Base-by-base conservation (phyloP, 192 early-diverging fungal species). In the Backusella circina region DNA sequence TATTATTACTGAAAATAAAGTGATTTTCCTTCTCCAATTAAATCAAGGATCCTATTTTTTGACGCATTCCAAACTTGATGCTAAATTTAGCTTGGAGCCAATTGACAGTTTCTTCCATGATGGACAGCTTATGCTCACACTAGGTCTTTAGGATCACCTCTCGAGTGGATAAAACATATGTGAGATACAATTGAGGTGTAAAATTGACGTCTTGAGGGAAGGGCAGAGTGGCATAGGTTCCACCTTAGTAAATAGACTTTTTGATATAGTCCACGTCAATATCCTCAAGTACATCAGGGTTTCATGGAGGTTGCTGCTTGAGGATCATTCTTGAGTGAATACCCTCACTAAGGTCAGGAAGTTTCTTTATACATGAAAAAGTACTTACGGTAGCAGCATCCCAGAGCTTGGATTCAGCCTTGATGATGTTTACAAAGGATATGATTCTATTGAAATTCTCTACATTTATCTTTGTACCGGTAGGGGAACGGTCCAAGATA, bases 341-440 rank as follows among this genome's bases (percentile, higher is more conserved):
- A 9, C 98, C 96, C 86, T 96, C 95, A 57, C 84, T 77, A 81
- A 99, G 96, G 78, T 98, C 96, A 67, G 86, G 89, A 2, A 85
- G 87, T 18, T 44, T 64, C 85, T 88, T 51, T 21, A 78, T 31
- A 36, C 54, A 30, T 44, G n/a, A 35, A 73, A 15, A 21, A 68
- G 1, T 31, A 35, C 64, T 75, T 68, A 72, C 75, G 23, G 97
- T 80, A 51, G 93, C 90, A 72, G 88, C 86, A 72, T 93, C 90
- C 35, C 85, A 92, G 38, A 97, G 80, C 7, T 84, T 85, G 75
- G 93, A 92, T 82, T 99, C 98, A 88, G 95, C 89, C 39, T 86
- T 74, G 75, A 98, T 92, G 70, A 93, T 93, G 72, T 92, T 85
- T 31, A 89, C 84, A 82, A 99, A 90, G 36, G 88, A 80, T 70